phyloP scores from a whole-genome alignment of 78 protist genomes.

The Planoprotostelium fungivorum region DNA sequence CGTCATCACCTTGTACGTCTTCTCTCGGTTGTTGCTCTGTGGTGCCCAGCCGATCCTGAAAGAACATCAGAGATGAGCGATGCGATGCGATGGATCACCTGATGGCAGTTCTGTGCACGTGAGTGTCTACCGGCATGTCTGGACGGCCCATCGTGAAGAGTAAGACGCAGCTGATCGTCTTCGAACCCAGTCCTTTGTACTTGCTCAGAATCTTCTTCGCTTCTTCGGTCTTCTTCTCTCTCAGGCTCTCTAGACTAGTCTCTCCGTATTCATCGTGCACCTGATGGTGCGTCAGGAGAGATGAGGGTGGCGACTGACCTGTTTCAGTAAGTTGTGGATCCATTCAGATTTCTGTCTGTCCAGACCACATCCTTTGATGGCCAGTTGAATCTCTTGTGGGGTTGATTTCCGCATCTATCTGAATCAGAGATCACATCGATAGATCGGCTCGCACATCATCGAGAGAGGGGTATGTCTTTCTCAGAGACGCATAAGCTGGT shows the following conservation, averaged over 20 bases:
- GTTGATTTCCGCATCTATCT: not conserved
- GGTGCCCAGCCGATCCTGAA: not conserved
- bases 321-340: not conserved
- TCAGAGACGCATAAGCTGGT: not conserved
- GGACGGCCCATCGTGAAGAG: not conserved
- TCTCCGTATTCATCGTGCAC: not conserved
- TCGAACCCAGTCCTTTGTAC: not conserved
- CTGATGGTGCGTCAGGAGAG: not conserved
- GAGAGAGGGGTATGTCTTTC: not conserved
- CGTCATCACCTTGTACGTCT: not conserved
- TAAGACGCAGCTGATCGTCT: not conserved
- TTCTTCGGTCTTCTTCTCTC: not conserved
- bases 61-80: not conserved
- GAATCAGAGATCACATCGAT: not conserved
- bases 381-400: not conserved
- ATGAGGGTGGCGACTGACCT: not conserved
- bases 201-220: not conserved
- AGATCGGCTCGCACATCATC: not conserved
- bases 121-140: not conserved
- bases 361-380: not conserved
- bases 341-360: not conserved
- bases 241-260: not conserved
- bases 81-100: not conserved
- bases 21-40: not conserved
- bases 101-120: not conserved